phyloP scores from a whole-genome alignment of 176 grass and related monocot genomes.

The Raddia guianensis region DNA sequence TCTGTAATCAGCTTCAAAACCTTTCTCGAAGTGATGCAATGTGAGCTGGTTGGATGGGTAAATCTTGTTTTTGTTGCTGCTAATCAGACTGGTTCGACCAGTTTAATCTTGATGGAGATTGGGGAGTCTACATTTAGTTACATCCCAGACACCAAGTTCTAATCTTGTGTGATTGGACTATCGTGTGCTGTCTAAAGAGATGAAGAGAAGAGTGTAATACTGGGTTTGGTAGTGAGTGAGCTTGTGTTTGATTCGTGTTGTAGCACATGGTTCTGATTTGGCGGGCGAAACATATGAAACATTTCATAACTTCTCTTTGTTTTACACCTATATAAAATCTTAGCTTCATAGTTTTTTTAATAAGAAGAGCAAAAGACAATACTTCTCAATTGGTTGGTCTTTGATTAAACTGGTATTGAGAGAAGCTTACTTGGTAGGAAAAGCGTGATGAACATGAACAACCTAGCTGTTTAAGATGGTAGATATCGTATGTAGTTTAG shows the following conservation, averaged over 20 bases:
- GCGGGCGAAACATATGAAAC: not conserved
- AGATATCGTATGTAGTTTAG: not conserved
- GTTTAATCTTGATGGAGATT: not conserved
- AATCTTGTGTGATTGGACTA: not conserved
- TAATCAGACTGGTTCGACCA: not conserved
- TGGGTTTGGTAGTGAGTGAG: not conserved
- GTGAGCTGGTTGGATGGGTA: not conserved
- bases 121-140: not conserved
- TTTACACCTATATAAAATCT: slow-evolving; percentile 1
- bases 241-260: not conserved
- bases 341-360: not conserved
- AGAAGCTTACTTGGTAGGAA: not conserved
- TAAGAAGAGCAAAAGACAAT: not conserved
- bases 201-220: slow-evolving; percentile 1
- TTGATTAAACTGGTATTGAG: not conserved
- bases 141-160: not conserved
- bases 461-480: not conserved
- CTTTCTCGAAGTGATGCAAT: not conserved
- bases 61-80: not conserved
- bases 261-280: not conserved
- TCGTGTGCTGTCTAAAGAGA: not conserved
- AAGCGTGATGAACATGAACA: not conserved
- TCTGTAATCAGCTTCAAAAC: not conserved
- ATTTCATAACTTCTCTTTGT: not conserved
- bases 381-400: not conserved